phyloP scores from a whole-genome alignment of 169 alveolate genomes.

The Babesia bovis region DNA sequence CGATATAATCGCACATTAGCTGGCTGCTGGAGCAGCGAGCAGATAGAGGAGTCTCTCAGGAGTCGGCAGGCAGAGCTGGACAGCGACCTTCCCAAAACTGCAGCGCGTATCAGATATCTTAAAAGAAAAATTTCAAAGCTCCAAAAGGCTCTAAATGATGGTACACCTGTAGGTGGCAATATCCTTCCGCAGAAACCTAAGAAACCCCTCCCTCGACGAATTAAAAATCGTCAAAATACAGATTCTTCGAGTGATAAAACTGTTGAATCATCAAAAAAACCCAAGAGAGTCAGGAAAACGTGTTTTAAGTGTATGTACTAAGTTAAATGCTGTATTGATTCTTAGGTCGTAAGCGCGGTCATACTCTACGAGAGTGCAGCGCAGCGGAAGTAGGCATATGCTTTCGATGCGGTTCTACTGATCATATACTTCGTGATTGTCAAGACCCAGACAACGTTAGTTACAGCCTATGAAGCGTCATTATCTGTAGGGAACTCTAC shows the following conservation, averaged over 20 bases:
- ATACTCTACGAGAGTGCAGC: slow-evolving; percentile 44
- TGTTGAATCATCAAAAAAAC: not conserved
- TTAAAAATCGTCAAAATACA: not conserved
- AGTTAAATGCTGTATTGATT: not conserved
- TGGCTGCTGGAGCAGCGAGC: slow-evolving; percentile 53
- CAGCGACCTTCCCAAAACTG: slow-evolving; percentile 15
- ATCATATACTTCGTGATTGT: slow-evolving; percentile 61
- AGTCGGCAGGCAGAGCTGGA: slow-evolving; percentile 54
- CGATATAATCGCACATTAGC: slow-evolving; percentile 28
- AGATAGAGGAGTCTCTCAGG: slow-evolving; percentile 23
- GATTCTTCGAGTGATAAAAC: not conserved
- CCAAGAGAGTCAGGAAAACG: slow-evolving; percentile 15
- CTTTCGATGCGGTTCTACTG: slow-evolving; percentile 71
- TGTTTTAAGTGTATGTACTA: slow-evolving; percentile 48
- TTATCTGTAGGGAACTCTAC: slow-evolving; percentile 17
- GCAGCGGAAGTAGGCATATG: slow-evolving; percentile 41
- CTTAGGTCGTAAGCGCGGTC: slow-evolving; percentile 64
- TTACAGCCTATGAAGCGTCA: not conserved
- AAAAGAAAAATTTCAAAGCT: slow-evolving; percentile 33
- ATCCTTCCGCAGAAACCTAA: slow-evolving; percentile 31
- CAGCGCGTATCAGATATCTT: slow-evolving; percentile 34
- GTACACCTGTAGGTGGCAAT: slow-evolving; percentile 45
- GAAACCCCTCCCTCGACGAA: not conserved
- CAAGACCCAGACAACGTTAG: not conserved
- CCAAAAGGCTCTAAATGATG: slow-evolving; percentile 38